phyloP scores from a whole-genome alignment of 208 protist species.

The Leishmania lainsoni region DNA sequence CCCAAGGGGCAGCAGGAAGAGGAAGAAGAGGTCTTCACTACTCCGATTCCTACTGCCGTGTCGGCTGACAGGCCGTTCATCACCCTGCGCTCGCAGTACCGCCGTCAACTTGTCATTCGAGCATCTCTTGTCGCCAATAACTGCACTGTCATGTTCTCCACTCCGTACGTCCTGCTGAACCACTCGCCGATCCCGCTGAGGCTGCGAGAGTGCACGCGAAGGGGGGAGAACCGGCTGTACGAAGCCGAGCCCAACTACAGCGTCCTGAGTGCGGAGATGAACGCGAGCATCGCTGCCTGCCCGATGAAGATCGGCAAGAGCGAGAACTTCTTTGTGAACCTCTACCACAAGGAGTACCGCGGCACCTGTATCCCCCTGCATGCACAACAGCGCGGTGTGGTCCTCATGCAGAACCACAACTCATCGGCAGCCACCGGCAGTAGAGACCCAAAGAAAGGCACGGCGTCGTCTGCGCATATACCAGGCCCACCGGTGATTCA shows the following conservation, averaged over 20 bases:
- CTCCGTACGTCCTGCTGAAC: constrained; percentile 76
- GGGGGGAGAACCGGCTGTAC: constrained; percentile 38
- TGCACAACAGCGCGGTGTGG: constrained; percentile 75
- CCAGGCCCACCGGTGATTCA: constrained; percentile 45
- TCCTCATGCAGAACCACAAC: constrained; percentile 53
- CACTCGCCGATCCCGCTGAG: constrained; percentile 67
- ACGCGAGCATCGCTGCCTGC: constrained; percentile 51
- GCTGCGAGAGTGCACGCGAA: constrained; percentile 60
- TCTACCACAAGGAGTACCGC: constrained; percentile 43
- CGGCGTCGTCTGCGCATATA: neutral
- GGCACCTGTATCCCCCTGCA: constrained; percentile 72
- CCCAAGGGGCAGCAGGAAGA: neutral
- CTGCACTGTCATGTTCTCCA: constrained; percentile 52
- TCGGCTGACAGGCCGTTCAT: constrained; percentile 26
- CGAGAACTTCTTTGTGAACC: constrained; percentile 79
- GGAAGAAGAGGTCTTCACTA: constrained; percentile 35
- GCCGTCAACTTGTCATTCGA: constrained; percentile 51
- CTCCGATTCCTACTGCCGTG: constrained; percentile 21
- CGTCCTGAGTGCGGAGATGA: constrained; percentile 60
- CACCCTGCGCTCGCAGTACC: constrained; percentile 31
- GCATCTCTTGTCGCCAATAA: constrained; percentile 25
- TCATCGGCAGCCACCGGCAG: neutral
- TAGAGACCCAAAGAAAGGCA: constrained; percentile 13
- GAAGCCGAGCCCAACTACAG: constrained; percentile 55
- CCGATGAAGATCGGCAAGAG: constrained; percentile 38